Base-by-base conservation (phyloP, 2,329 filamentous ascomycete species). In the Botrytis tulipae region DNA sequence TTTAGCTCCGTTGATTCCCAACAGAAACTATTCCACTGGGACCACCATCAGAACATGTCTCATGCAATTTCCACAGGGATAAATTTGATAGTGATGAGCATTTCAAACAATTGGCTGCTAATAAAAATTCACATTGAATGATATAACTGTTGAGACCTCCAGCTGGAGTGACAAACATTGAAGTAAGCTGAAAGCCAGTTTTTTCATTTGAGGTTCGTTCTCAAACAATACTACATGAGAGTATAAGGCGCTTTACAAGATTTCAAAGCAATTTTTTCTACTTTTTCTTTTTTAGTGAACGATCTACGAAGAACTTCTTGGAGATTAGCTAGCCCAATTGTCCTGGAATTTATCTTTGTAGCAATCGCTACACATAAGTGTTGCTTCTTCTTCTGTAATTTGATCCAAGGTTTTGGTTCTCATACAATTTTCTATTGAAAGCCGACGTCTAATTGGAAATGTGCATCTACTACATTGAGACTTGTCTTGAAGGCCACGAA, bases 231-330 rank as follows among this genome's bases (percentile, higher is more conserved):
- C 22, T n/a, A n/a, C 9, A 25, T n/a, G 37, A 18, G 51, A 1
- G 12, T 16, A 4, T 10, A n/a, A 3, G 16, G 20, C 0, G 0
- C n/a, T 63, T 16, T 20, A 5, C 9, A 12, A 63, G 1, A 44
- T 6, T 12, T 29, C 8, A 29, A 32, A 12, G 7, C 14, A 29
- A 12, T 20, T 37, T 2, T 20, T 29, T 29, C 37, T 29, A 18
- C 6, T 29, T 7, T 63, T 29, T 42, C 14, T 42, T 4, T 4
- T 29, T 42, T 42, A 22, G 12, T 40, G 8, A 20, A 18, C 7
- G 18, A 1, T 20, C 8, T 1, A 42, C 4, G 25, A 42, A n/a
- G 14, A 16, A 8, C 0, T 12, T 29, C 4, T 20, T n/a, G 16
- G 1, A 32, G 6, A 14, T 29, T 62, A 9, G 10, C 25, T 16